Evolutionary conservation across 371 early-diverging fungal genomes (phyloP), one percentile per base, ranked within the genome.

Genomic region (Haplosporangium sp.): DNA sequence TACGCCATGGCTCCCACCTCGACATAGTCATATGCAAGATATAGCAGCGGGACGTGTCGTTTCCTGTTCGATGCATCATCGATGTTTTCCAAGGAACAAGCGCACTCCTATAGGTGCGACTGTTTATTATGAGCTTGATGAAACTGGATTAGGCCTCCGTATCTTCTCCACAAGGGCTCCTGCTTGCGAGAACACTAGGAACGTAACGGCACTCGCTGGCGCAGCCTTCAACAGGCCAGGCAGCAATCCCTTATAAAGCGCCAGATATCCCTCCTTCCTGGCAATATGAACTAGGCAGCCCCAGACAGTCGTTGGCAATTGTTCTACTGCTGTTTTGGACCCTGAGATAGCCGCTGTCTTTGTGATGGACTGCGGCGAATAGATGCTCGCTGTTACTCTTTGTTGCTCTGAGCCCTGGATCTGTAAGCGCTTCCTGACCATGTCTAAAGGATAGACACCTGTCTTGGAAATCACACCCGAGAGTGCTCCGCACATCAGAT

Each of bases 371-470:
- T 50, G 50, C 14, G 50, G 57, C 11, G 67, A 67, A 36, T 67
- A 67, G 40, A 42, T 9, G 20, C 36, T 60, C 1, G 36, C 16
- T 20, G 51, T 53, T 23, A 21, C 20, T n/a, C 58, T 63, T 55
- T 64, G 72, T 37, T 73, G 72, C 11, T 68, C 73, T 1, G 71
- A 68, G 23, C 73, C 64, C 38, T 79, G 61, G n/a, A 84, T 84
- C 72, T 93, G 93, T 41, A 94, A 58, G 41, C 94, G 83, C 68
- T 93, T 92, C 46, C 94, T 82, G 8, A 96, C 89, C 37, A 95
- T 87, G 81, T 98, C 98, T 64, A 98, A 85, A 1, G 98, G 98
- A 86, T 95, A 96, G 16, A 97, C 93, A 5, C 84, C 89, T 0
- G 92, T 87, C 80, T 98, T 98, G 43, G 92, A 89, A 36, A 95